Conservation (phyloP, 495 filamentous ascomycete species). For the Cercophora samala region DNA sequence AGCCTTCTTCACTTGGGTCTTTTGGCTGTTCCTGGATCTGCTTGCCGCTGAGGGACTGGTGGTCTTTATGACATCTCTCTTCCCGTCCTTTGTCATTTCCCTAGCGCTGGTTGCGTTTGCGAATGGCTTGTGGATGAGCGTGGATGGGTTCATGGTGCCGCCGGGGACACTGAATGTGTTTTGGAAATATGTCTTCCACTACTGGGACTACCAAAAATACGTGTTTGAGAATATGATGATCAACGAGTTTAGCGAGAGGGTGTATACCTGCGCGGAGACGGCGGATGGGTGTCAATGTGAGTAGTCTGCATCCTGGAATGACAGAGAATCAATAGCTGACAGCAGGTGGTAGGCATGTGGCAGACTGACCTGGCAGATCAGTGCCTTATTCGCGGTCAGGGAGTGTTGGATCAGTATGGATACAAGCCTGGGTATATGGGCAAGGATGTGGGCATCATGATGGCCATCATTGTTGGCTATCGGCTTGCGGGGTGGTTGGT, state of each 20-base stretch:
- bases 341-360: conserved; percentile 52
- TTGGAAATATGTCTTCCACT: conserved; percentile 80
- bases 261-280: conserved; percentile 53
- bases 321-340: conserved; percentile 6
- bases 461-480: conserved; percentile 71
- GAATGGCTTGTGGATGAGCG: conserved; percentile 84
- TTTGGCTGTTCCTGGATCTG: conserved; percentile 84
- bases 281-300: conserved; percentile 52
- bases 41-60: conserved; percentile 78
- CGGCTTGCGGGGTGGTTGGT: conserved; percentile 54
- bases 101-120: conserved; percentile 75
- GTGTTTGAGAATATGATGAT: conserved; percentile 92
- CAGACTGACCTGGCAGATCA: conserved; percentile 55
- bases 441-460: conserved; percentile 70
- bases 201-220: conserved; percentile 80
- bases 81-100: conserved; percentile 74
- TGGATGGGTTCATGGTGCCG: conserved; percentile 74
- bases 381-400: conserved; percentile 65
- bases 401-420: conserved; percentile 63
- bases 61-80: conserved; percentile 65
- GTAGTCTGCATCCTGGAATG: not conserved
- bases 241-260: conserved; percentile 67
- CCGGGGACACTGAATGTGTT: conserved; percentile 70
- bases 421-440: conserved; percentile 61
- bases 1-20: conserved; percentile 74